These are phyloP conservation scores for Suillus luteus DNA, from an alignment of 768 basidiomycete species.

Conservation along the genomic window DNA sequence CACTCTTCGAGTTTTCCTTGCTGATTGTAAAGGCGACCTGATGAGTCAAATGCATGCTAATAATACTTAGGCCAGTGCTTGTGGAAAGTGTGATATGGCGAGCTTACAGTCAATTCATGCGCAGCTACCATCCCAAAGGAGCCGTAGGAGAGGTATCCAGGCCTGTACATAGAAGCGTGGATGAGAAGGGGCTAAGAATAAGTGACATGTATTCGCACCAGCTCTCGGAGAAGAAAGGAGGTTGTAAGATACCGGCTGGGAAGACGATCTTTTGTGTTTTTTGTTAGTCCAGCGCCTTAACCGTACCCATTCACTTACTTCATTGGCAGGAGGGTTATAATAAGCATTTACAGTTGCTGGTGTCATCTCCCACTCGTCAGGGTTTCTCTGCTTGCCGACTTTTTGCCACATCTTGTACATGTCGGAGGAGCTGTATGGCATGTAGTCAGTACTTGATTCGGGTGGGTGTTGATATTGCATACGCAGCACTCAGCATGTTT, in stretches of 20 bases:
- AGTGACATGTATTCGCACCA: slow-evolving; percentile 50
- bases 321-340: slow-evolving; percentile 84
- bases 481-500: slow-evolving; percentile 73
- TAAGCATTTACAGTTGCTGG: slow-evolving; percentile 89
- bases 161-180: slow-evolving; percentile 49
- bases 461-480: slow-evolving; percentile 11
- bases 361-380: slow-evolving; percentile 84
- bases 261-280: slow-evolving; percentile 71
- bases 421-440: slow-evolving; percentile 50
- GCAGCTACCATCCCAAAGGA: slow-evolving; percentile 91
- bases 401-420: slow-evolving; percentile 71
- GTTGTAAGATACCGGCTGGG: slow-evolving; percentile 92
- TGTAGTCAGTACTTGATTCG: slow-evolving; percentile 14
- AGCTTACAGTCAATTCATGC: slow-evolving; percentile 83
- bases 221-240: slow-evolving; percentile 83
- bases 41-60: slow-evolving; percentile 89
- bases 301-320: slow-evolving; percentile 46
- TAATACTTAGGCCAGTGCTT: not conserved
- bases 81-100: not conserved
- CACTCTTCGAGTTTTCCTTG: slow-evolving; percentile 85
- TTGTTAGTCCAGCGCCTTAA: not conserved
- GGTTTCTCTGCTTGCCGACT: slow-evolving; percentile 71
- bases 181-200: not conserved
- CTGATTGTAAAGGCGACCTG: slow-evolving; percentile 89
- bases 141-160: slow-evolving; percentile 86